Evolutionary conservation across 2,329 filamentous ascomycete genomes (phyloP).

Genomic region (Penicillium sp.): DNA sequence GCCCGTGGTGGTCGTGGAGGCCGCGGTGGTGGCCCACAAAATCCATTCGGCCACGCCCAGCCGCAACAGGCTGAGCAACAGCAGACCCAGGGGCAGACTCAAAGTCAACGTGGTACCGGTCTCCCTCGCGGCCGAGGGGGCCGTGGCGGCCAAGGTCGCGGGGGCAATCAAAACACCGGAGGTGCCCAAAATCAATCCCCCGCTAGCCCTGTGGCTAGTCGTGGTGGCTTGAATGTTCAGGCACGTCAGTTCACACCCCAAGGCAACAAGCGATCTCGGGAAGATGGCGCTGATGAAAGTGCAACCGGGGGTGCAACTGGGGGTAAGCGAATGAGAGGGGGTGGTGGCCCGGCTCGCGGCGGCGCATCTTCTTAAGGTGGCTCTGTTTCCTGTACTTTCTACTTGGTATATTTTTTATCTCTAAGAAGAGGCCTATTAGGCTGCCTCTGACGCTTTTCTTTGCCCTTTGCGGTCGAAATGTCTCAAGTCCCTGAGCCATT

Average conservation of each 20-base stretch:
- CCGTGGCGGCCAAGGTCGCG: slow-evolving; percentile 41
- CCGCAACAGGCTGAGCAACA: slow-evolving; percentile 34
- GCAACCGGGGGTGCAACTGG: slow-evolving; percentile 30
- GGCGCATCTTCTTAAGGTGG: slow-evolving; percentile 27
- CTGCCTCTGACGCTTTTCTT: slow-evolving; percentile 1
- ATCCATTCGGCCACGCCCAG: slow-evolving; percentile 34
- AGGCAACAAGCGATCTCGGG: slow-evolving; percentile 60
- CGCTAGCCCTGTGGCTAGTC: slow-evolving; percentile 33
- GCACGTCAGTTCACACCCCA: slow-evolving; percentile 61
- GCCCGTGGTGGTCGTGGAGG: slow-evolving; percentile 48
- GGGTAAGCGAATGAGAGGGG: slow-evolving; percentile 55
- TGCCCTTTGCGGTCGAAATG: not conserved
- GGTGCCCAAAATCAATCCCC: slow-evolving; percentile 31
- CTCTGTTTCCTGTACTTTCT: slow-evolving; percentile 15
- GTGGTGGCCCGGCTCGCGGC: slow-evolving; percentile 39
- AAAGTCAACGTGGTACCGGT: slow-evolving; percentile 42
- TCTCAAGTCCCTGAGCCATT: not conserved
- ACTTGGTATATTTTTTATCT: slow-evolving; percentile 17
- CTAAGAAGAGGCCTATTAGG: not conserved
- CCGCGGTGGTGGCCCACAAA: slow-evolving; percentile 43
- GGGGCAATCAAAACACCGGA: slow-evolving; percentile 45
- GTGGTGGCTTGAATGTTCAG: slow-evolving; percentile 53
- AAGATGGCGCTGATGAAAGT: slow-evolving; percentile 52
- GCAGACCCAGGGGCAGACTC: slow-evolving; percentile 28
- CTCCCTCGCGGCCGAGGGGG: slow-evolving; percentile 52